Evolutionary conservation across 441 rosid species (phyloP).

Genomic region (Melastoma candidum): DNA sequence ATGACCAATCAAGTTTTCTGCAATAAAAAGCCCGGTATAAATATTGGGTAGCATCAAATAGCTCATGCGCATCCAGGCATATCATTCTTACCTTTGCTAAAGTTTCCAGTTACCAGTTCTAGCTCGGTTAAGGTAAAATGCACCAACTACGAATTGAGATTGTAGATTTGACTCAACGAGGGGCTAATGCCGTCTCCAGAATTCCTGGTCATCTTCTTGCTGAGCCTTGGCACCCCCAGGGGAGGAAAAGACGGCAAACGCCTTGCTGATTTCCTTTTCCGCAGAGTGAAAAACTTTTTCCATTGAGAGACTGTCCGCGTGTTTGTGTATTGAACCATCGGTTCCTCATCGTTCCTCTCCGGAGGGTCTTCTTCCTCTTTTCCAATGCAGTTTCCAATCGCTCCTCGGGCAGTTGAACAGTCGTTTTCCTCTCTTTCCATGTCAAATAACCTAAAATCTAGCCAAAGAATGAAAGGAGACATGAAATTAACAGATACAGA

Average conservation of each 20-base stretch:
- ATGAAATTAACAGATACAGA: constrained; percentile 7
- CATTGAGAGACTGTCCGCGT: constrained; percentile 39
- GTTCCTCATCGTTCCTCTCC: constrained; percentile 8
- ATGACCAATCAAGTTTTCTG: constrained; percentile 69
- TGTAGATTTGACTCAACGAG: constrained; percentile 37
- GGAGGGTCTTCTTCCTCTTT: constrained; percentile 20
- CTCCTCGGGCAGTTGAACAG: constrained; percentile 53
- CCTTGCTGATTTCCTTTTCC: constrained; percentile 53
- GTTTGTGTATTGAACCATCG: constrained; percentile 15
- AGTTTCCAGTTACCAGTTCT: constrained; percentile 54
- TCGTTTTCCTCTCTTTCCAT: constrained; percentile 35
- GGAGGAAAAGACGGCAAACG: constrained; percentile 45
- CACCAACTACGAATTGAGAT: constrained; percentile 46
- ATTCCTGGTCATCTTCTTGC: constrained; percentile 34
- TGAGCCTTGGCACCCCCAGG: constrained; percentile 22
- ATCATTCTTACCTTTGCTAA: constrained; percentile 36
- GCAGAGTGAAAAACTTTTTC: constrained; percentile 55
- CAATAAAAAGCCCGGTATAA: constrained; percentile 15
- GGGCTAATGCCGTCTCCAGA: constrained; percentile 22
- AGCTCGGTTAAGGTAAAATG: constrained; percentile 53
- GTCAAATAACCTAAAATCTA: constrained; percentile 44
- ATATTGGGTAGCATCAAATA: neutral
- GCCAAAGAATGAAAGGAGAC: constrained; percentile 1
- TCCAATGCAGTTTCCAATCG: constrained; percentile 49
- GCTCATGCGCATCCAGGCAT: neutral